Evolutionary conservation across 306 rosid species (phyloP).

Genomic region (Astragalus membranaceus): DNA sequence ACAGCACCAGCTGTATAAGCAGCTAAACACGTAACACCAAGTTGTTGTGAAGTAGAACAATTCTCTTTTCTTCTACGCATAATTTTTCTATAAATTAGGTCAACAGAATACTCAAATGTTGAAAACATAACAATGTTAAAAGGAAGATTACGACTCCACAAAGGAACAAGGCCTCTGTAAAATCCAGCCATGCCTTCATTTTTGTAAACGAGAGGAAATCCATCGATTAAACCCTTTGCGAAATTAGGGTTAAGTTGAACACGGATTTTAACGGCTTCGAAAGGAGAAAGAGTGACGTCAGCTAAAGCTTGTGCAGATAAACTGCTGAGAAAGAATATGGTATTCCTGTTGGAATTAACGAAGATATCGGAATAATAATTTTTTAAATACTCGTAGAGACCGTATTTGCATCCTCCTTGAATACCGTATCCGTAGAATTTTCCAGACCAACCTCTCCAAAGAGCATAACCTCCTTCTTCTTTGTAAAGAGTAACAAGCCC

Average conservation of each 20-base stretch:
- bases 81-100: constrained; percentile 40
- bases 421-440: constrained; percentile 61
- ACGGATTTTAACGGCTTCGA: constrained; percentile 60
- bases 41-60: constrained; percentile 63
- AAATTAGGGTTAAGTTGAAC: constrained; percentile 54
- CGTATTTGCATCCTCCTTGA: constrained; percentile 73
- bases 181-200: constrained; percentile 57
- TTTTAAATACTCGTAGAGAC: constrained; percentile 72
- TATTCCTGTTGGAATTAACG: constrained; percentile 29
- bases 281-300: constrained; percentile 65
- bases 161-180: constrained; percentile 56
- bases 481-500: constrained; percentile 58
- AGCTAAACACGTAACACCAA: constrained; percentile 61
- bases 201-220: constrained; percentile 50
- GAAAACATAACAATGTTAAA: constrained; percentile 70
- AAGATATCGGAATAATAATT: constrained; percentile 45
- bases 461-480: constrained; percentile 60
- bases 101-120: constrained; percentile 69
- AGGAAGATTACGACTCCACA: constrained; percentile 82
- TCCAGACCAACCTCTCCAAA: constrained; percentile 86
- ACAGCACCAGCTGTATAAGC: constrained; percentile 62
- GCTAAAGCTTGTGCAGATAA: constrained; percentile 63
- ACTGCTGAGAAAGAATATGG: constrained; percentile 61
- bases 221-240: constrained; percentile 61
- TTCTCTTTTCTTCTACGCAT: constrained; percentile 46